Base-by-base conservation (phyloP, 495 filamentous ascomycete genomes). In the Daldinia loculata region DNA sequence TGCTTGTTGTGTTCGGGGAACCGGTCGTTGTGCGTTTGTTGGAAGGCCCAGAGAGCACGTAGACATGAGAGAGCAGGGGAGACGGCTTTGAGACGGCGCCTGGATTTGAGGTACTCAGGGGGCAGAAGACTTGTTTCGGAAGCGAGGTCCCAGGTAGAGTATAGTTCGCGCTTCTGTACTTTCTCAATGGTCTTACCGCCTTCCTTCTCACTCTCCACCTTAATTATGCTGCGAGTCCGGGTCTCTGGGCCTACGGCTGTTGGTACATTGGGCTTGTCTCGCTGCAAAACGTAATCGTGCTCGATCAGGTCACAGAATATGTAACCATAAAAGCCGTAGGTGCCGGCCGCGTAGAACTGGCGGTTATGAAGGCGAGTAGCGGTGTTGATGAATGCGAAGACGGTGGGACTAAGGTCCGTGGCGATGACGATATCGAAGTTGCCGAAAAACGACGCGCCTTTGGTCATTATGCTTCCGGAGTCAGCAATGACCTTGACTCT, bases 281-380 rank as follows among this genome's bases (percentile, higher is more conserved):
- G 89, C 81, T 97, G 90, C 67, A 97, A 89, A 41, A 95, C 89
- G 68, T 92, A 99, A 64, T 93, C 88, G 76, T 98, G 95, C 51
- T 85, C 84, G 74, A 96, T 92, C 12, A 99, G 84, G 76, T 99
- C 95, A 22, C 93, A 90, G 78, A 99, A 99, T 58, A 97, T 90
- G 77, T 92, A 99, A 30, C 96, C 96, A 79, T 97, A 97, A 75
- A 98, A 86, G 26, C 95, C 95, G 77, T 97, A 93, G 11, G 90
- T 87, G 51, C 88, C 90, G 19, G 93, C 92, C 30, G 94, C 93
- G 80, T 99, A 99, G 82, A 97, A 97, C 24, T 92, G 89, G 41
- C 88, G 86, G 66, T 87, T 84, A 61, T 89, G 86, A 24, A 95
- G 80, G 32, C 94, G 90, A 41, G 93, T 92, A 14, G 90, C 88